Conservation (phyloP, 129 eudicot genomes). For the Chrysanthemum makinoi region DNA sequence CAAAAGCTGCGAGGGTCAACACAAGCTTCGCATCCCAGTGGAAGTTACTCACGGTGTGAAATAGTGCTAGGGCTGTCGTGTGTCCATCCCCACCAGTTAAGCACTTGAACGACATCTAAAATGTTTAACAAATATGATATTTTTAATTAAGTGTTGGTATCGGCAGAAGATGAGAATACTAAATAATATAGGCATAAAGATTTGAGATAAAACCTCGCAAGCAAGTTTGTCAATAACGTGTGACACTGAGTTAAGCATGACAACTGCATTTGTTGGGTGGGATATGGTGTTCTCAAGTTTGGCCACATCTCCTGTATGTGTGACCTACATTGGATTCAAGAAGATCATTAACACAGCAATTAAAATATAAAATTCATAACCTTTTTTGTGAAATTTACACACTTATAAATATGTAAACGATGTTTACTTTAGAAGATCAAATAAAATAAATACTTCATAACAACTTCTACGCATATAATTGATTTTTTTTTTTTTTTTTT, state of each 20-base stretch:
- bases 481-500: too few relatives aligned
- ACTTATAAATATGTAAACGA: too few relatives aligned
- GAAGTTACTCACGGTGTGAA: conserved; percentile 49
- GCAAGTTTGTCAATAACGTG: conserved; percentile 51
- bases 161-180: conserved; percentile 1
- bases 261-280: conserved; percentile 28
- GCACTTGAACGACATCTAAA: conserved; percentile 53
- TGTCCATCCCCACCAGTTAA: conserved; percentile 61
- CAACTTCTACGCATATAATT: too few relatives aligned
- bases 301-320: conserved; percentile 20
- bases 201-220: conserved; percentile 50
- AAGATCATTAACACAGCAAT: conserved; percentile 16
- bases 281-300: conserved; percentile 18
- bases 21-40: conserved; percentile 92
- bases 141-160: background rate
- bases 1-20: conserved; percentile 74
- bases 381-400: too few relatives aligned
- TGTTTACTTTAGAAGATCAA: too few relatives aligned
- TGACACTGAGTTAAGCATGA: conserved; percentile 40
- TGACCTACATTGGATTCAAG: conserved; percentile 25
- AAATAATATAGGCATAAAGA: conserved; percentile 1
- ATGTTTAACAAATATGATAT: conserved; percentile 3
- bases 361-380: background rate
- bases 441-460: too few relatives aligned
- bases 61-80: conserved; percentile 49